Evolutionary conservation across 2,329 filamentous ascomycete genomes (phyloP).

Genomic region (Pseudogymnoascus sp.): DNA sequence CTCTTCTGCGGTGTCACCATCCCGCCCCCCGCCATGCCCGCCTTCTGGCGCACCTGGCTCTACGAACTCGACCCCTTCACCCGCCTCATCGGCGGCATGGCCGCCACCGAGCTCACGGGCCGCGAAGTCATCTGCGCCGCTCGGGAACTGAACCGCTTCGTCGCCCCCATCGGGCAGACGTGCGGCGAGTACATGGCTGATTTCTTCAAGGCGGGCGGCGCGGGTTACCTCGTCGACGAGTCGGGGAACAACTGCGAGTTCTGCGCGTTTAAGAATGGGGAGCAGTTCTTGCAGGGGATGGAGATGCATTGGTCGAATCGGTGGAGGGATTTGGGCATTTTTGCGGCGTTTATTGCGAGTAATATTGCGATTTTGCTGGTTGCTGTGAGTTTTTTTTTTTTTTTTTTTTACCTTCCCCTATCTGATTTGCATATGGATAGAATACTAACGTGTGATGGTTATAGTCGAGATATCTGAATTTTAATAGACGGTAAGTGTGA

Average conservation of each 20-base stretch:
- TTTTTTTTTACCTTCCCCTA: too few species aligned
- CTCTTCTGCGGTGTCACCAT: slow-evolving; percentile 71
- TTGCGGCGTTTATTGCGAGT: slow-evolving; percentile 64
- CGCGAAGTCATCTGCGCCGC: slow-evolving; percentile 38
- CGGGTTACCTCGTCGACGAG: slow-evolving; percentile 46
- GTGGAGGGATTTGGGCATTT: slow-evolving; percentile 80
- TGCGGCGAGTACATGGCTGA: slow-evolving; percentile 49
- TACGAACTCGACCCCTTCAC: slow-evolving; percentile 57
- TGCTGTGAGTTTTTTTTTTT: slow-evolving; percentile 42
- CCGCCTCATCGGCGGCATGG: slow-evolving; percentile 49
- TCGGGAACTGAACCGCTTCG: slow-evolving; percentile 40
- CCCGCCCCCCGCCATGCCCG: slow-evolving; percentile 51
- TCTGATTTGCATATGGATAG: neutral
- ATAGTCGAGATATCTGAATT: slow-evolving; percentile 38
- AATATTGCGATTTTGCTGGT: slow-evolving; percentile 62
- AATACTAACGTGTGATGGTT: slow-evolving; percentile 13
- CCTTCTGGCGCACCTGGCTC: slow-evolving; percentile 53
- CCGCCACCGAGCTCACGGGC: slow-evolving; percentile 44
- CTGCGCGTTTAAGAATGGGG: slow-evolving; percentile 56
- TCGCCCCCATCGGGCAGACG: slow-evolving; percentile 35
- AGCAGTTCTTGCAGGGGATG: slow-evolving; percentile 68
- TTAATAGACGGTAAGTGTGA: slow-evolving; percentile 35
- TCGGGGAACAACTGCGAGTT: slow-evolving; percentile 48
- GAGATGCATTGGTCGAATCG: slow-evolving; percentile 58
- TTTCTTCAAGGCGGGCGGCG: slow-evolving; percentile 38